Percentiles rank a stretch among this genome's conserved stretches.
phyloP scores from a whole-genome alignment of 352 stramenopile species.

The Pythium brachiatum region DNA sequence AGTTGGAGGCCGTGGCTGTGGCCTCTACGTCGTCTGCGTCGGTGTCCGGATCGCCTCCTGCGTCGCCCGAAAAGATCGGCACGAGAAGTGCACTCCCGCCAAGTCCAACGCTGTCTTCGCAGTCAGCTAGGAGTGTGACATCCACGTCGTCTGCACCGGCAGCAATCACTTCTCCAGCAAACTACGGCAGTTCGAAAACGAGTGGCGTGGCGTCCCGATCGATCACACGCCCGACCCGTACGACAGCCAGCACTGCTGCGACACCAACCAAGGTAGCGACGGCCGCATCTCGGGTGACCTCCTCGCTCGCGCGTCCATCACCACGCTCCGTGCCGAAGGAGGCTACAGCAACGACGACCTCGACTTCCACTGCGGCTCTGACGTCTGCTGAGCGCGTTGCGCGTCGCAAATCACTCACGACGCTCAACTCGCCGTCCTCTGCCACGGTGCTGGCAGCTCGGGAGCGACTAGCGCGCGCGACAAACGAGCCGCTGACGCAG shows the following conservation, averaged over 20 bases:
- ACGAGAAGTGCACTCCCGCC: background rate
- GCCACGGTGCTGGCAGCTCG: slow-evolving; percentile 20
- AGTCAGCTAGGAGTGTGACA: slow-evolving; percentile 36
- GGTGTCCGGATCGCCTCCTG: slow-evolving; percentile 22
- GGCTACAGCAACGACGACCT: background rate
- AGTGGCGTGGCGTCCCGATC: background rate
- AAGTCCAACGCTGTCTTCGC: slow-evolving; percentile 42
- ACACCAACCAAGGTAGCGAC: background rate
- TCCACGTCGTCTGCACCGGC: slow-evolving; percentile 42
- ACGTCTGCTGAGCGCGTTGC: slow-evolving; percentile 22
- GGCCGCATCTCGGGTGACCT: background rate
- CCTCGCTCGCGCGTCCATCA: background rate
- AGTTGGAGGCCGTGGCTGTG: slow-evolving; percentile 26
- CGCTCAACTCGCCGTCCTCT: slow-evolving; percentile 19
- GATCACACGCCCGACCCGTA: slow-evolving; percentile 3
- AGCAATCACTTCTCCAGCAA: slow-evolving; percentile 15
- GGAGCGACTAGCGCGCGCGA: slow-evolving; percentile 20
- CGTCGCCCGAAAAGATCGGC: slow-evolving; percentile 14
- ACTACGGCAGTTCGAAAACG: slow-evolving; percentile 5
- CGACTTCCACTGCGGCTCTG: background rate
- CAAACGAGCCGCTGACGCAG: slow-evolving; percentile 12
- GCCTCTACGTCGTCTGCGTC: background rate
- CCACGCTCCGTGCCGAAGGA: slow-evolving; percentile 14
- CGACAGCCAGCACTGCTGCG: slow-evolving; percentile 2
- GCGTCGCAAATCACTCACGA: slow-evolving; percentile 26